Conservation (phyloP, 1,139 yeast species). For the Zygoascus hellenicus region DNA sequence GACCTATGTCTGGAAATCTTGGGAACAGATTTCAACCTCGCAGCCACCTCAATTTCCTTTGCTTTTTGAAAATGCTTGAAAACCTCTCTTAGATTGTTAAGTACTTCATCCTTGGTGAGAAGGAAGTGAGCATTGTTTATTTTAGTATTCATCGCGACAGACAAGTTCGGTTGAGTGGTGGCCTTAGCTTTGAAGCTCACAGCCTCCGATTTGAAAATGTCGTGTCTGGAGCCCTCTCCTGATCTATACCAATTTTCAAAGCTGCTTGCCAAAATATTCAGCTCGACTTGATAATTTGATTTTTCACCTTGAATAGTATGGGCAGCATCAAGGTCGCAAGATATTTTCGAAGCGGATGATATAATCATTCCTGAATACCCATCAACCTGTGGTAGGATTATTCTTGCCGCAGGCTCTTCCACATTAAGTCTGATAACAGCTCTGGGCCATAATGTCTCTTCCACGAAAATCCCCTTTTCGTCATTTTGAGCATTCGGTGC, state of each 20-base stretch:
- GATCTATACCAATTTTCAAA: conserved; percentile 32
- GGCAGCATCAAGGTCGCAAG: conserved; percentile 31
- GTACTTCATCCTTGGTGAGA: conserved; percentile 27
- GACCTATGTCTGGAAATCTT: background rate
- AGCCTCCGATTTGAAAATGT: conserved; percentile 29
- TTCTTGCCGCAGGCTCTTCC: conserved; percentile 37
- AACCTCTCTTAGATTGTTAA: conserved; percentile 27
- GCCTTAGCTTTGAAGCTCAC: conserved; percentile 26
- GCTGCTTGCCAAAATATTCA: conserved; percentile 27
- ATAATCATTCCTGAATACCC: conserved; percentile 26
- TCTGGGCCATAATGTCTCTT: conserved; percentile 32
- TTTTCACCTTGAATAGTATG: conserved; percentile 23
- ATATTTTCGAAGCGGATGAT: conserved; percentile 28
- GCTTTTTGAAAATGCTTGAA: conserved; percentile 18
- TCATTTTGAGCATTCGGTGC: background rate
- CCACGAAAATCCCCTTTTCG: conserved; percentile 8
- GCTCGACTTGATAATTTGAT: conserved; percentile 25
- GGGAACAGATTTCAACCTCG: background rate
- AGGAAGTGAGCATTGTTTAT: conserved; percentile 26
- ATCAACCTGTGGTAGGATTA: conserved; percentile 21
- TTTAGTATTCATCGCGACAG: conserved; percentile 25
- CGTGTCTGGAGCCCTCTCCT: conserved; percentile 27
- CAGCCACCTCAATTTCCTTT: conserved; percentile 1
- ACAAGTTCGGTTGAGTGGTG: conserved; percentile 27
- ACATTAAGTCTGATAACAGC: conserved; percentile 33